Evolutionary conservation across 768 basidiomycete genomes (phyloP).

Genomic region (Grammothele lineata): DNA sequence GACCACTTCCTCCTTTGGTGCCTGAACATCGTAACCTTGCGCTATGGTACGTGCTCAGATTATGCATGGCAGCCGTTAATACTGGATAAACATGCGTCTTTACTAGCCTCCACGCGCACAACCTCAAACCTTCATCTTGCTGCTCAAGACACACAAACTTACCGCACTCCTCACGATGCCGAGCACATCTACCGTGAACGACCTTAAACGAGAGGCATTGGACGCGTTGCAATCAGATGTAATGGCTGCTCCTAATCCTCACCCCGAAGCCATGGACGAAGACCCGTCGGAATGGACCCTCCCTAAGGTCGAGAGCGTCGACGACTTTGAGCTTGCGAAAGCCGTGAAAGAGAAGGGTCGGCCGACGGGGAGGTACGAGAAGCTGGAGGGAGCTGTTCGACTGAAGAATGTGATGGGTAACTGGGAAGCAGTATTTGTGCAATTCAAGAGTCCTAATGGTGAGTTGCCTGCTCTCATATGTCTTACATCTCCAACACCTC

Average conservation of each 20-base stretch:
- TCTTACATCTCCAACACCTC: background rate
- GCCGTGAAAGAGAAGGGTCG: slow-evolving; percentile 48
- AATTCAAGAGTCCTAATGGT: slow-evolving; percentile 64
- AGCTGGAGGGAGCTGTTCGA: slow-evolving; percentile 41
- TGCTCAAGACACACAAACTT: slow-evolving; percentile 71
- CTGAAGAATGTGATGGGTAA: slow-evolving; percentile 50
- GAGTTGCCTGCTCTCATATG: slow-evolving; percentile 26
- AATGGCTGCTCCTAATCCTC: slow-evolving; percentile 20
- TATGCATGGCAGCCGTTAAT: too few relatives aligned
- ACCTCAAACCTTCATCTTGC: slow-evolving; percentile 62
- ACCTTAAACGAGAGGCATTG: slow-evolving; percentile 60
- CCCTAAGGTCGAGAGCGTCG: slow-evolving; percentile 31
- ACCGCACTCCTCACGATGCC: slow-evolving; percentile 57
- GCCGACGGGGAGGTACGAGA: slow-evolving; percentile 46
- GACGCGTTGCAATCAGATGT: slow-evolving; percentile 55
- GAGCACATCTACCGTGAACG: slow-evolving; percentile 49
- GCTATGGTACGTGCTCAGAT: background rate
- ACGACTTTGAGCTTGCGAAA: slow-evolving; percentile 65
- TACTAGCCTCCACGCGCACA: slow-evolving; percentile 46
- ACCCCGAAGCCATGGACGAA: slow-evolving; percentile 14
- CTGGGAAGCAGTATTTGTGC: slow-evolving; percentile 69
- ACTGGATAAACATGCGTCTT: too few relatives aligned
- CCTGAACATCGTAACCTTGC: background rate
- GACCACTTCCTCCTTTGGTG: too few relatives aligned
- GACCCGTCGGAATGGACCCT: slow-evolving; percentile 29